Conservation (phyloP, 495 filamentous ascomycete genomes). For the Tuber brumale region DNA sequence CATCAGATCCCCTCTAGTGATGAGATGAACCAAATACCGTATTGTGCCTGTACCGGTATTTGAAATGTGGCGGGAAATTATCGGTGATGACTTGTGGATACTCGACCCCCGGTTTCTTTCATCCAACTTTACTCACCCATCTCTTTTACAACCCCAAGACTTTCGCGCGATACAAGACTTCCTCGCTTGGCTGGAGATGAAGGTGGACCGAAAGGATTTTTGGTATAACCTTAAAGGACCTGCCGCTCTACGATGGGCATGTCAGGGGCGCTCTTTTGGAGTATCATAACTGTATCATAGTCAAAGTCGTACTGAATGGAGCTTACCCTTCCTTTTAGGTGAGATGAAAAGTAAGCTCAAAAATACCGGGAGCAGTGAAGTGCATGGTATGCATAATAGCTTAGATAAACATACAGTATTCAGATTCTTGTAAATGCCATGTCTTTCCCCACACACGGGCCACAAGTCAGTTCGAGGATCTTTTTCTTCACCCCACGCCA, state of each 20-base stretch:
- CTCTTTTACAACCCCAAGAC: not conserved
- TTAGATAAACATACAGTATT: not conserved
- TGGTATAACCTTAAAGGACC: not conserved
- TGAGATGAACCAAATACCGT: not conserved
- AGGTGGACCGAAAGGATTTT: not conserved
- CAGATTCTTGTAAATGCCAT: not conserved
- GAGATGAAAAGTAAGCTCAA: not conserved
- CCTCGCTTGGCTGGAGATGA: not conserved
- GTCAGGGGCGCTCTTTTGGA: not conserved
- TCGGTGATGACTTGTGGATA: not conserved
- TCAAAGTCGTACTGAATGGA: not conserved
- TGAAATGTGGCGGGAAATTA: not conserved
- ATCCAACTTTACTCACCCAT: not conserved
- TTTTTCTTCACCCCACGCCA: conserved; percentile 1
- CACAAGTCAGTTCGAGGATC: not conserved
- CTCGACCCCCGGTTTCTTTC: no score
- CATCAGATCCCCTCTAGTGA: not conserved
- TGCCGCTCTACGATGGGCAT: not conserved
- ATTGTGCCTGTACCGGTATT: not conserved
- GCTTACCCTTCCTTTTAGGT: not conserved
- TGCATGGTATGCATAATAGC: not conserved
- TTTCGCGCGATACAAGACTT: not conserved
- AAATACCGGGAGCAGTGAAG: not conserved
- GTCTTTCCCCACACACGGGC: not conserved
- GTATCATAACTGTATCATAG: not conserved